A percentile compares a stretch with the other conserved stretches of the same genome.
These are phyloP conservation scores for Conticribra weissflogii DNA, from an alignment of 108 stramenopile genomes.

Conservation along the genomic window DNA sequence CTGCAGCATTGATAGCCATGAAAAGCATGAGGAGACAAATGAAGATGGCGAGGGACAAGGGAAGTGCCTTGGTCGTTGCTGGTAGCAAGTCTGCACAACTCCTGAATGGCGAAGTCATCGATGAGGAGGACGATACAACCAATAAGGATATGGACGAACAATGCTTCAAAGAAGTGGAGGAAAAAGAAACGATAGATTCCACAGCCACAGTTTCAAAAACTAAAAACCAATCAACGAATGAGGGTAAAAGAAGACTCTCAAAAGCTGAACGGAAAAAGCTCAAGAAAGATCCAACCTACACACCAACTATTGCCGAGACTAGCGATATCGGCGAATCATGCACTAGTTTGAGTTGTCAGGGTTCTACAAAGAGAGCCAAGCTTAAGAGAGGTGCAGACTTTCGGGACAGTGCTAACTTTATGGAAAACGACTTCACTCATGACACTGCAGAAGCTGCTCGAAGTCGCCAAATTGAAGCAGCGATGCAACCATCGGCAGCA, in stretches of 20 bases:
- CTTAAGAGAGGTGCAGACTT: slow-evolving; percentile 67
- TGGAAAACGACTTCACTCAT: slow-evolving; percentile 81
- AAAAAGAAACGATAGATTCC: not conserved
- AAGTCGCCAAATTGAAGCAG: slow-evolving; percentile 78
- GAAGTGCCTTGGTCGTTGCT: slow-evolving; percentile 74
- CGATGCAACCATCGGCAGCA: slow-evolving; percentile 84
- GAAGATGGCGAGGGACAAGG: slow-evolving; percentile 85
- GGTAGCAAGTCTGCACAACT: slow-evolving; percentile 62
- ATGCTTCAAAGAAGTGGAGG: not conserved
- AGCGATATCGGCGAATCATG: not conserved
- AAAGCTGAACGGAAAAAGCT: slow-evolving; percentile 90
- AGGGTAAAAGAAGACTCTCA: slow-evolving; percentile 81
- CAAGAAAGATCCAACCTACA: slow-evolving; percentile 71
- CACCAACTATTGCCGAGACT: slow-evolving; percentile 9
- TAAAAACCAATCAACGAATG: not conserved
- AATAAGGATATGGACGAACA: slow-evolving; percentile 12
- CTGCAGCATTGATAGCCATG: slow-evolving; percentile 84
- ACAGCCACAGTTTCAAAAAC: not conserved
- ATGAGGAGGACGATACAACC: slow-evolving; percentile 14
- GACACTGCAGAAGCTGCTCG: slow-evolving; percentile 74
- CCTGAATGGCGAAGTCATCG: slow-evolving; percentile 52
- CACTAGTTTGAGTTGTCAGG: not conserved
- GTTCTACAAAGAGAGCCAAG: slow-evolving; percentile 55
- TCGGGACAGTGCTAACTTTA: slow-evolving; percentile 83
- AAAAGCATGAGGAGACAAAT: slow-evolving; percentile 91